phyloP scores from a whole-genome alignment of 108 stramenopile genomes.

The Fistulifera pelliculosa region DNA sequence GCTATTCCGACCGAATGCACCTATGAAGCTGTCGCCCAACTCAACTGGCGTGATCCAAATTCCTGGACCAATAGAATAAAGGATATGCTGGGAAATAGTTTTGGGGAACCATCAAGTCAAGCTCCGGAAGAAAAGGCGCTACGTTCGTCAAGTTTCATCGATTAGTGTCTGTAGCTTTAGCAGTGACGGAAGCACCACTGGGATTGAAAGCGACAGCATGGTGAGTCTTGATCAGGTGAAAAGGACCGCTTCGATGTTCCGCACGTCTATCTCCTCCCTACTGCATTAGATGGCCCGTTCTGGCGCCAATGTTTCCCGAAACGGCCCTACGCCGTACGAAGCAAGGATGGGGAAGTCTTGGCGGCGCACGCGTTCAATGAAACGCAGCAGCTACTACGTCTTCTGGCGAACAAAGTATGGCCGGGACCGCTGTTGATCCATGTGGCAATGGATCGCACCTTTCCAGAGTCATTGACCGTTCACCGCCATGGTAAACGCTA shows the following conservation, averaged over 20 bases:
- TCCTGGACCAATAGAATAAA: not conserved
- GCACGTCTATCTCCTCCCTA: not conserved
- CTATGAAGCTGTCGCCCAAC: constrained; percentile 6
- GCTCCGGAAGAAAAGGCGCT: too few species aligned
- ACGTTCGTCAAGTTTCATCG: too few species aligned
- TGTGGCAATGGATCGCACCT: constrained; percentile 1
- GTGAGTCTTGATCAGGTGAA: too few species aligned
- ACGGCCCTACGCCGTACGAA: constrained; percentile 3
- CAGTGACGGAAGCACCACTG: too few species aligned
- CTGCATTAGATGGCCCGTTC: constrained; percentile 3
- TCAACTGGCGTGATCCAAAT: not conserved
- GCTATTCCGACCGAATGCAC: constrained; percentile 16
- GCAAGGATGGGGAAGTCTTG: not conserved
- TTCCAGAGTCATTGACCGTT: not conserved
- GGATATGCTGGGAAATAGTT: not conserved
- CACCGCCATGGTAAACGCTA: not conserved
- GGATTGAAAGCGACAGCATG: too few species aligned
- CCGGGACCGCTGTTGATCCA: constrained; percentile 6
- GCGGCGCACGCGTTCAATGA: constrained; percentile 5
- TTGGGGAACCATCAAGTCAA: not conserved
- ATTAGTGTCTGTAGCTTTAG: too few species aligned
- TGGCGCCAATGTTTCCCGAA: not conserved
- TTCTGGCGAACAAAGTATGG: constrained; percentile 6
- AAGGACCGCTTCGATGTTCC: not conserved
- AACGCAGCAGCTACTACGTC: not conserved